Evolutionary conservation across 2,329 filamentous ascomycete genomes (phyloP), one percentile per base, ranked within the genome.

Genomic region (Trichoderma guizhouense): DNA sequence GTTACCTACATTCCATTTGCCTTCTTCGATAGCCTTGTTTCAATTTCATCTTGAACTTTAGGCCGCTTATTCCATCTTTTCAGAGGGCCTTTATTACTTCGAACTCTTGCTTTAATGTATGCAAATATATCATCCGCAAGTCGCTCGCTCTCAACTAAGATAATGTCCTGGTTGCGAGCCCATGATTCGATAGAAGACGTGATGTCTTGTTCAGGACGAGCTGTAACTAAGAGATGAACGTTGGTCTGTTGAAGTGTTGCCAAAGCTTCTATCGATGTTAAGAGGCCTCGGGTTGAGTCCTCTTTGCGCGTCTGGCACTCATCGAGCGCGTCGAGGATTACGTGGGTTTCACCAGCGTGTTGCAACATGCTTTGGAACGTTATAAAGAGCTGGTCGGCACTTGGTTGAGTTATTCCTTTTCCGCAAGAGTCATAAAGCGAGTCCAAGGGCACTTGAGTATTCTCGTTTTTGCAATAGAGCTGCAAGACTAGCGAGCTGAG

Each of bases 11-110:
- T 43, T 43, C 39, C 39, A n/a, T 43, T 43, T 43, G 39, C 39
- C 15, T n/a, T 0, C 0, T n/a, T 43, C n/a, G 7, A n/a, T 43
- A 43, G 3, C 3, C 3, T n/a, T 4, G 3, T 43, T 43, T 43
- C 39, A n/a, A 43, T 43, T 43, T 43, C 39, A n/a, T n/a, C 0
- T 43, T 43, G 15, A 43, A 43, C 39, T n/a, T 43, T 7, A 43
- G 39, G 39, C 7, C 15, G 7, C 15, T 0, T 7, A 1, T n/a
- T 43, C 39, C 39, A 43, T 43, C 39, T 43, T 43, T n/a, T 43
- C 39, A 43, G 15, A 9, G 18, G 39, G 7, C 15, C 0, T 43
- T 43, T 5, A 43, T n/a, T 1, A n/a, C 7, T 9, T n/a, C 1
- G 39, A 43, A 43, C 39, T n/a, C 39, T 43, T 43, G 15, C 39